Percentiles rank a stretch among this genome's conserved stretches.
phyloP scores from a whole-genome alignment of 352 stramenopile genomes.

The Phytophthora podocarpi region DNA sequence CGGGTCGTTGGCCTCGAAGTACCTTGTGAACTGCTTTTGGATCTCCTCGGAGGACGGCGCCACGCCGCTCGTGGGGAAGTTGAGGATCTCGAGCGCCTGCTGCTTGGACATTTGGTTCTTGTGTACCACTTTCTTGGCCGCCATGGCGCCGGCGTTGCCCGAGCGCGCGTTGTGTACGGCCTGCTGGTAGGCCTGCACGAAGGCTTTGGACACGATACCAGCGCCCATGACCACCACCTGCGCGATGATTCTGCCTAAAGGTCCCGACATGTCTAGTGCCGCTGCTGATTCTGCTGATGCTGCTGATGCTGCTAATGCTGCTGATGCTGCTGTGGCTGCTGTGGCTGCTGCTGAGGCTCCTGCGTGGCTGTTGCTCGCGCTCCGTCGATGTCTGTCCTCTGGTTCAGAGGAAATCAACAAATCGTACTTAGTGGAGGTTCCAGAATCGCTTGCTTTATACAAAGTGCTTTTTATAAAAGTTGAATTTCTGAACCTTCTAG shows the following conservation, averaged over 20 bases:
- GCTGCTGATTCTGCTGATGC: no score
- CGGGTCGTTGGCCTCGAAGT: slow-evolving; percentile 91
- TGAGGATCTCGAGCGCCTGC: slow-evolving; percentile 85
- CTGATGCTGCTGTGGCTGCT: slow-evolving; percentile 7
- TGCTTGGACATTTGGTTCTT: slow-evolving; percentile 83
- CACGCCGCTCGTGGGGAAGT: slow-evolving; percentile 61
- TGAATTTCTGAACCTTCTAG: not conserved
- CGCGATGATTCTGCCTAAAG: slow-evolving; percentile 79
- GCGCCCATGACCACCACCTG: slow-evolving; percentile 86
- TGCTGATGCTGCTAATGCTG: no score
- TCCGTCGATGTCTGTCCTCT: slow-evolving; percentile 27
- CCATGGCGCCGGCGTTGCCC: slow-evolving; percentile 71
- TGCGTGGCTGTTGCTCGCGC: not conserved
- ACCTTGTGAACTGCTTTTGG: slow-evolving; percentile 86
- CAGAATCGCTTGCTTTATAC: no score
- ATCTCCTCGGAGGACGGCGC: slow-evolving; percentile 61
- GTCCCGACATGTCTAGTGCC: slow-evolving; percentile 85
- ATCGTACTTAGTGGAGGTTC: slow-evolving; percentile 9
- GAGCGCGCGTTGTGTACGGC: slow-evolving; percentile 86
- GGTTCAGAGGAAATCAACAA: slow-evolving; percentile 10
- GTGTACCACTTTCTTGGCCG: slow-evolving; percentile 62
- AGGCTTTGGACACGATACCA: slow-evolving; percentile 84
- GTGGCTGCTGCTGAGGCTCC: no score
- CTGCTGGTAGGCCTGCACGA: slow-evolving; percentile 90
- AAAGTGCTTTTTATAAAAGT: no score